Evolutionary conservation across 1,284 basidiomycete species (phyloP), one percentile per base, ranked within the genome.

Genomic region (Amylostereum areolatum): DNA sequence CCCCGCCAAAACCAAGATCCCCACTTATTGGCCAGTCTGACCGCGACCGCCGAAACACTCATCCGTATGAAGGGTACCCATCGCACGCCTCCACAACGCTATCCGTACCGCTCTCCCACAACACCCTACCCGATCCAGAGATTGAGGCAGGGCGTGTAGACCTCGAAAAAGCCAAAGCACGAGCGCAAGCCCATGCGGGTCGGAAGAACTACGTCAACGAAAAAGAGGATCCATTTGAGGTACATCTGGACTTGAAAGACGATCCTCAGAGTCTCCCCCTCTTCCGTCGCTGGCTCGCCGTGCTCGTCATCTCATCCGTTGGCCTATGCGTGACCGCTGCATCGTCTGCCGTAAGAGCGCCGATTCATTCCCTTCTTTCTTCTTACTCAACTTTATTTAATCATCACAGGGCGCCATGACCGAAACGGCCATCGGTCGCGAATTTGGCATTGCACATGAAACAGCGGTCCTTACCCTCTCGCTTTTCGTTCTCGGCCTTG

Each of bases 401-500:
- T 25, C 18, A 18, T 18, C 18, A 18, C 18, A 43, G 41, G 41
- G 25, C n/a, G 8, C 41, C 7, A 11, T 27, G 12, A 27, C 41
- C 8, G 41, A 43, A 43, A 43, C 7, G 4, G 25, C n/a, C 5
- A 5, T 29, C 5, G n/a, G 12, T 11, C 4, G 7, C 8, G 41
- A 43, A n/a, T 43, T 43, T n/a, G 41, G 41, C 6, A 28, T 43
- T 7, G 5, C 25, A 11, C 7, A 43, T 8, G 41, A 43, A n/a
- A 3, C 30, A 11, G 28, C 29, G 5, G 32, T 12, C n/a, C 47
- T 53, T 25, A 43, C 5, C 24, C 39, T 12, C 9, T 43, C 40
- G 3, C 33, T 55, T 49, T 42, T 48, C 53, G 40, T 53, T 50
- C 11, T 39, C 45, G 12, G 43, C 8, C 30, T 52, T 50, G 6